Evolutionary conservation across 352 stramenopile species (phyloP).

Genomic region (Phytophthora colocasiae): DNA sequence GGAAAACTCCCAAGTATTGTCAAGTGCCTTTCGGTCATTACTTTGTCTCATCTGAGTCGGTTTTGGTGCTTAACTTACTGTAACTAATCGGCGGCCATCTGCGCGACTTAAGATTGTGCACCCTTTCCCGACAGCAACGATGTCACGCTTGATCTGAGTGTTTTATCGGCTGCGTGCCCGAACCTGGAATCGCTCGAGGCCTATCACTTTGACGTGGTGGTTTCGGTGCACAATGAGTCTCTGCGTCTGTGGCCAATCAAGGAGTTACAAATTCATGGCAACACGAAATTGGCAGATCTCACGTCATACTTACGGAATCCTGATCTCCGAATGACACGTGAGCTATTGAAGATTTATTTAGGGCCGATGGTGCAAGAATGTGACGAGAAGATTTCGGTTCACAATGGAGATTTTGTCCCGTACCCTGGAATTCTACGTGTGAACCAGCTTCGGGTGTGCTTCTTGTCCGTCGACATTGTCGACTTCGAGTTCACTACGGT

Average conservation of each 20-base stretch:
- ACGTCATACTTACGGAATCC: neutral
- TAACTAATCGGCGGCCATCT: neutral
- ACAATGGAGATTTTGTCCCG: neutral
- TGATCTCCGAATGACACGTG: neutral
- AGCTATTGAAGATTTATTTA: neutral
- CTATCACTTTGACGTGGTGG: too few relatives aligned
- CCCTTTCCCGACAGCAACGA: neutral
- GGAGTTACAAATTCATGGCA: neutral
- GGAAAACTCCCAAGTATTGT: neutral
- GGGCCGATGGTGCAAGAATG: neutral
- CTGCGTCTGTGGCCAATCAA: too few relatives aligned
- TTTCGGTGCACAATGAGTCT: too few relatives aligned
- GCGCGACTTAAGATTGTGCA: too few relatives aligned
- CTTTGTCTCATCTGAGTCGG: neutral
- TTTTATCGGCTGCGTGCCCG: neutral
- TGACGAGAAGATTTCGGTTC: neutral
- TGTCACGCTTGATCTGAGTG: neutral
- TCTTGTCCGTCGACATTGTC: too few relatives aligned
- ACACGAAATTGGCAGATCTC: neutral
- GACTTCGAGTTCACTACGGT: too few relatives aligned
- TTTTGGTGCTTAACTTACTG: neutral
- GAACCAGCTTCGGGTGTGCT: too few relatives aligned
- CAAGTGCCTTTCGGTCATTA: neutral
- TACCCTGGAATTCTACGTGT: too few relatives aligned
- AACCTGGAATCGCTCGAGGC: too few relatives aligned